Evolutionary conservation across 352 stramenopile genomes (phyloP), one percentile per base, ranked within the genome.

Genomic region (Plasmopara viticola): DNA sequence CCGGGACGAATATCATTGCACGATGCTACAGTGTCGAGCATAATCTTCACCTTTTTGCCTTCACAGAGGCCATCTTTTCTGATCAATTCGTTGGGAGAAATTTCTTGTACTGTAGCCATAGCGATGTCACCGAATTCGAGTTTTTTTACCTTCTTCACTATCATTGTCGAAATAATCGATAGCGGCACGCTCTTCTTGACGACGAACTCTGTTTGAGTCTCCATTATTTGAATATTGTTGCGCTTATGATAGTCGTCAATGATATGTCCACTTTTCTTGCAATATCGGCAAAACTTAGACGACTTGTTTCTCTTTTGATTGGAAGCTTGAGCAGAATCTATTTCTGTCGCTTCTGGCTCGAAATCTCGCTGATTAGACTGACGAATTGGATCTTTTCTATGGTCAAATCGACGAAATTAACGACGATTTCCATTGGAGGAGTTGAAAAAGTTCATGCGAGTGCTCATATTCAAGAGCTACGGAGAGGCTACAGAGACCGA

Each of bases 1-100:
- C 40, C 35, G 46, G 35, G 53, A 17, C 39, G 45, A 54, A 54
- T 25, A 12, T 51, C 49, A 44, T 58, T 58, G 44, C 44, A 50
- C 30, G 48, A 58, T 17, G 56, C 29, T 38, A 37, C 49, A 37
- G 25, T 58, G 48, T 63, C 44, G 37, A 63, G 45, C 56, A 63
- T 54, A 17, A 63, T 53, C 9, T 33, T 17, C 42, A 54, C 48
- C 40, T 18, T 41, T 53, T 53, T 53, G 6, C 50, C 55, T 45
- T 62, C 35, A 43, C 33, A 56, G 39, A 31, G 25, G 29, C 45
- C 58, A 37, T 25, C 20, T 25, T 25, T 25, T 25, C 48, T 42
- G 49, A 63, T 43, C 9, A 63, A 20, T 41, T 63, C 38, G 17
- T 54, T 55, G 18, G 37, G 8, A 6, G 37, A 4, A 18, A 41